Base-by-base conservation (phyloP, 441 rosid genomes). In the Adansonia gregorii region DNA sequence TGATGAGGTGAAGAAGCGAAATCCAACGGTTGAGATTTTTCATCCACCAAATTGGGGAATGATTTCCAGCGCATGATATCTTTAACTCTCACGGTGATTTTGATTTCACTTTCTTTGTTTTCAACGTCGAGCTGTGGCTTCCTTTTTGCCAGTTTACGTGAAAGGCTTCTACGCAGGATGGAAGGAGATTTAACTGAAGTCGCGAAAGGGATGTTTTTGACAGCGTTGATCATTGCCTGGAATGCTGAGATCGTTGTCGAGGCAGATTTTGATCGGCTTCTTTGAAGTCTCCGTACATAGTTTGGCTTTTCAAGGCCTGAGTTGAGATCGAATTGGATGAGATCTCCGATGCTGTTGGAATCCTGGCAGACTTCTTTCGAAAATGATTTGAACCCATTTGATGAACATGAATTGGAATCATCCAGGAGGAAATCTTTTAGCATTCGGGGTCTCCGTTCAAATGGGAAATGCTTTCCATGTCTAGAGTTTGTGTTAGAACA, bases 1-100 rank as follows among this genome's bases (percentile, higher is more conserved):
- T 72, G 84, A 48, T 76, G 84, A 46, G 87, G 87, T 0, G 84
- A 79, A 39, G 82, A 63, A 7, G 64, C 35, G 1, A 76, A 81
- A 76, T 80, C 84, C 6, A 39, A 67, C 55, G 82, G 82, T 8
- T 46, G 76, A 46, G 88, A 49, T 65, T 71, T 77, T 48, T 87
- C 90, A 41, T 87, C 94, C 19, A 46, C 73, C 63, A 87, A 55
- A 81, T 91, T 94, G 27, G 86, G 84, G 79, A 88, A 93, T n/a
- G 98, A 94, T 59, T 78, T 86, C 97, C 97, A 89, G 81, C 97
- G 81, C 67, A 94, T 85, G 73, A 94, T 93, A 79, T 94, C 98
- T 85, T 87, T 93, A 58, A 93, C 79, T 46, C 82, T 90, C 76
- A 93, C 73, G 15, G 88, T 78, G 27, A 72, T 52, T 75, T 72